Conservation (phyloP, 495 filamentous ascomycete genomes). For the Xeromyces bisporus region DNA sequence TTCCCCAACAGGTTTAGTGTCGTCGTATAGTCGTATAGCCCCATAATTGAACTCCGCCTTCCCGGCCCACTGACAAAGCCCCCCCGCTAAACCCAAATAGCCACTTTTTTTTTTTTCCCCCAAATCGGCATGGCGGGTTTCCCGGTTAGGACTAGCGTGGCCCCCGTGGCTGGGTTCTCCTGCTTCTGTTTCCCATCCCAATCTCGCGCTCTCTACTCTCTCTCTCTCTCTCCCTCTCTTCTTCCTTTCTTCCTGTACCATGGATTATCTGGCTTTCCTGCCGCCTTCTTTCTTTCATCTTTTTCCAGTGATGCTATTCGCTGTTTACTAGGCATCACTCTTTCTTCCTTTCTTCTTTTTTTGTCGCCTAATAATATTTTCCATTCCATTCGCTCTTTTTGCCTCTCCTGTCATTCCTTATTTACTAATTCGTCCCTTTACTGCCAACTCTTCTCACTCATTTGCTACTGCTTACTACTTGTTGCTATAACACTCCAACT, state of each 20-base stretch:
- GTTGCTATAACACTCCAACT: conserved; percentile 1
- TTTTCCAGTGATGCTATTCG: background rate
- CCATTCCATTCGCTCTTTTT: conserved; percentile 3
- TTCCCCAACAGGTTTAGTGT: no score
- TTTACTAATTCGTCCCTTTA: conserved; percentile 8
- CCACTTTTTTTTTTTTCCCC: no score
- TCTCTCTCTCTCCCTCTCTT: background rate
- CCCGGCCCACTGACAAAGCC: no score
- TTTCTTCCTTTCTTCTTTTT: conserved; percentile 4
- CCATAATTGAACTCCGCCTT: no score
- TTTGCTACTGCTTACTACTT: conserved; percentile 7
- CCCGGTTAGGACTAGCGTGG: no score
- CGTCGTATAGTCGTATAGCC: no score
- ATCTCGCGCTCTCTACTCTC: background rate
- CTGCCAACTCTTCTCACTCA: conserved; percentile 3
- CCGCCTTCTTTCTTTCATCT: background rate
- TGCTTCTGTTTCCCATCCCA: background rate
- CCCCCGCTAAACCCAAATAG: no score
- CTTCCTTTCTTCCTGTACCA: background rate
- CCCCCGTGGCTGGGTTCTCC: background rate
- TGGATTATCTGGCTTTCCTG: background rate
- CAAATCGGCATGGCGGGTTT: no score
- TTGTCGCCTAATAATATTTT: conserved; percentile 3
- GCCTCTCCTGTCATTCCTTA: conserved; percentile 16
- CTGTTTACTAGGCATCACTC: background rate